Percentiles rank a stretch among this genome's conserved stretches.
These are phyloP conservation scores for Fusarium redolens DNA, from an alignment of 2,329 filamentous ascomycete species.

Conservation along the genomic window DNA sequence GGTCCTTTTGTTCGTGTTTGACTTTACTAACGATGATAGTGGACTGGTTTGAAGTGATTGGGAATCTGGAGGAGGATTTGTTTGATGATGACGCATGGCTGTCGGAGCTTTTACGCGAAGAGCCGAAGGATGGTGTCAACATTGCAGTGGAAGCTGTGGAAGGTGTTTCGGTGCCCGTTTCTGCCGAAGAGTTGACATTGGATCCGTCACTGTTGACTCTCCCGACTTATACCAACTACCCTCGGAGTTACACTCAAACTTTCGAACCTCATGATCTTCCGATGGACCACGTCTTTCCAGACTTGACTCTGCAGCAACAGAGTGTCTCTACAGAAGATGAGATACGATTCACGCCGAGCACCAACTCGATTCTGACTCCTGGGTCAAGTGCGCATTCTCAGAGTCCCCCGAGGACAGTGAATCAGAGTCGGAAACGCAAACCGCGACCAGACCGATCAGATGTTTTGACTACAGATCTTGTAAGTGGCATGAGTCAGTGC, in stretches of 20 bases:
- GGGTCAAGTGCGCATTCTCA: not conserved
- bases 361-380: not conserved
- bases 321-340: not conserved
- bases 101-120: not conserved
- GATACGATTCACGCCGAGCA: not conserved
- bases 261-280: not conserved
- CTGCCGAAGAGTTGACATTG: not conserved
- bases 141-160: not conserved
- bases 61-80: not conserved
- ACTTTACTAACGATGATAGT: not conserved
- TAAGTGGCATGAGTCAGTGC: not conserved
- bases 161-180: no score
- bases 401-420: not conserved
- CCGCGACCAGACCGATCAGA: not conserved
- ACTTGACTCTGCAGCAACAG: not conserved
- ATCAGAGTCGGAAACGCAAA: not conserved
- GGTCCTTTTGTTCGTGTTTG: not conserved
- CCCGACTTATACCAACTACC: not conserved
- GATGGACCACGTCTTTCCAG: not conserved
- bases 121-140: not conserved
- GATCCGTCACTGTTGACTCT: not conserved
- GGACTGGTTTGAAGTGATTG: not conserved
- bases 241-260: not conserved
- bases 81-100: not conserved
- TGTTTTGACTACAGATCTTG: not conserved